These are phyloP conservation scores for Hortiboletus flavorubellus DNA, from an alignment of 768 basidiomycete genomes.

Conservation along the genomic window DNA sequence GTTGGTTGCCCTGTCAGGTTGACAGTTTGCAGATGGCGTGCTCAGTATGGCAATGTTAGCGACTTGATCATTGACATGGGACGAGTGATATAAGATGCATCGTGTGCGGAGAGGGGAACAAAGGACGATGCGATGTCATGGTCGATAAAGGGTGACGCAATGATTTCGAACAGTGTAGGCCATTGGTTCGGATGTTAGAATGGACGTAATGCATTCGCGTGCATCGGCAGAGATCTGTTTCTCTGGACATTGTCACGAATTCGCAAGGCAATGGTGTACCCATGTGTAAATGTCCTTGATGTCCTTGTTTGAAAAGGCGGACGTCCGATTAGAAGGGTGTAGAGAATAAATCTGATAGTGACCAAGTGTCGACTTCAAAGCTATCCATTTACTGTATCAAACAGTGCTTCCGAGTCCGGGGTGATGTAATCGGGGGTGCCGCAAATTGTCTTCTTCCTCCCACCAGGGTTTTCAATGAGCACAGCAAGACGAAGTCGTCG, in stretches of 20 bases:
- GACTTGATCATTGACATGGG: slow-evolving; percentile 56
- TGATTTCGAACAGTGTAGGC: slow-evolving; percentile 80
- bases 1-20: slow-evolving; percentile 28
- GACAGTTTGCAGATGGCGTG: slow-evolving; percentile 18
- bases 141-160: slow-evolving; percentile 81
- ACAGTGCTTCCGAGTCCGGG: slow-evolving; percentile 95
- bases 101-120: slow-evolving; percentile 78
- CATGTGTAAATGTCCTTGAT: slow-evolving; percentile 95
- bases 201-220: slow-evolving; percentile 74
- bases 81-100: slow-evolving; percentile 56
- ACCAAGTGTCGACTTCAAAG: slow-evolving; percentile 99
- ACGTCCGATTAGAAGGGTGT: slow-evolving; percentile 88
- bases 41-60: slow-evolving; percentile 43
- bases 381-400: slow-evolving; percentile 96
- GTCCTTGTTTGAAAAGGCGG: slow-evolving; percentile 98
- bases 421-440: slow-evolving; percentile 99
- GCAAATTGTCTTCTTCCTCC: slow-evolving; percentile 97
- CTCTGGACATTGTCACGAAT: slow-evolving; percentile 87
- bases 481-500: too few species aligned
- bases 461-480: too few species aligned
- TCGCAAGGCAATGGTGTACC: slow-evolving; percentile 40
- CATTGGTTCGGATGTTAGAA: slow-evolving; percentile 81
- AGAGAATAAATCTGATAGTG: slow-evolving; percentile 94
- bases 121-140: slow-evolving; percentile 75
- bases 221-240: slow-evolving; percentile 67